phyloP scores from a whole-genome alignment of 345 rosid genomes.

The Reutealis trisperma region DNA sequence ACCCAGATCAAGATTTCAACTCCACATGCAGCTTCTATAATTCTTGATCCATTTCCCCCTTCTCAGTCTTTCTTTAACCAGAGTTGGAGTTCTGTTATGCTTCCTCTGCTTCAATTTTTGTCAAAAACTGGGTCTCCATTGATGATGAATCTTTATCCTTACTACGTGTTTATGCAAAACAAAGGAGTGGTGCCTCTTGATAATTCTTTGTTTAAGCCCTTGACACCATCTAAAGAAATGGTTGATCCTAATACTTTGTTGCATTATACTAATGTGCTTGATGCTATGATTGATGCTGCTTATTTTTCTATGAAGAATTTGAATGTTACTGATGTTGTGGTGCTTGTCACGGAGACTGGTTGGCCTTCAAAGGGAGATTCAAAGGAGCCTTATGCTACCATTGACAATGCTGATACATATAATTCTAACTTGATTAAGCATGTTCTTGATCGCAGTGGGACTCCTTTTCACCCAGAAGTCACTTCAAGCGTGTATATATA shows the following conservation, averaged over 20 bases:
- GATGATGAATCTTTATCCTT: slow-evolving; percentile 98
- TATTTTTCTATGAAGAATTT: slow-evolving; percentile 90
- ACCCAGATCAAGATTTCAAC: slow-evolving; percentile 86
- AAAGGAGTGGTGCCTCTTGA: slow-evolving; percentile 96
- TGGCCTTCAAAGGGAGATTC: slow-evolving; percentile 91
- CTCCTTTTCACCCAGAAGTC: slow-evolving; percentile 84
- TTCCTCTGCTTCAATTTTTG: slow-evolving; percentile 77
- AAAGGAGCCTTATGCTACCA: slow-evolving; percentile 82
- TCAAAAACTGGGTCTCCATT: slow-evolving; percentile 77
- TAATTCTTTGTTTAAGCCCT: slow-evolving; percentile 79
- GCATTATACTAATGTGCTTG: slow-evolving; percentile 91
- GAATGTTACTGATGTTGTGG: slow-evolving; percentile 71
- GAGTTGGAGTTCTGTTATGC: slow-evolving; percentile 65
- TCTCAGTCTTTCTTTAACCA: slow-evolving; percentile 95
- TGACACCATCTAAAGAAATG: slow-evolving; percentile 92
- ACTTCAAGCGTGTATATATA: slow-evolving; percentile 77
- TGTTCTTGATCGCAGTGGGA: slow-evolving; percentile 72
- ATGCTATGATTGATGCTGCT: slow-evolving; percentile 94
- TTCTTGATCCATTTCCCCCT: slow-evolving; percentile 87
- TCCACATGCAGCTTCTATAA: slow-evolving; percentile 79
- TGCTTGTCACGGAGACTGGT: slow-evolving; percentile 82
- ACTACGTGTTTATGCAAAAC: slow-evolving; percentile 92
- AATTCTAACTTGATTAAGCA: slow-evolving; percentile 93
- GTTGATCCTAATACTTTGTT: slow-evolving; percentile 94
- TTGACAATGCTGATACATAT: slow-evolving; percentile 82